Conservation (phyloP, 495 filamentous ascomycete genomes). For the Pyrenula massariospora region DNA sequence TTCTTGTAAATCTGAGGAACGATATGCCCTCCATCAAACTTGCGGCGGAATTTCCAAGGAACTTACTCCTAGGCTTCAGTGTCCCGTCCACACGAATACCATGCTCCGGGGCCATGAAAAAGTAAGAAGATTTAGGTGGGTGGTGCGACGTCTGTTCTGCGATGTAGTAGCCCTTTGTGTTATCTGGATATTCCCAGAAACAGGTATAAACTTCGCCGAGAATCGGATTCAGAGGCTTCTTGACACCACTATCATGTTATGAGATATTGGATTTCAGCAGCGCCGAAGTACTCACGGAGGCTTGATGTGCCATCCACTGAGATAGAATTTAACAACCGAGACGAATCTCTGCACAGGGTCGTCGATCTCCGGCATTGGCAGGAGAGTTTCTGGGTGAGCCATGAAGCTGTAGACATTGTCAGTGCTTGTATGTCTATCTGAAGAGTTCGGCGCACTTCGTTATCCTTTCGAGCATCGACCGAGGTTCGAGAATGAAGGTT, state of each 20-base stretch:
- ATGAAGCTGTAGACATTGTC: slow-evolving; percentile 62
- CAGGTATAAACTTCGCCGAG: slow-evolving; percentile 91
- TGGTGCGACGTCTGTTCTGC: slow-evolving; percentile 95
- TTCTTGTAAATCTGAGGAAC: slow-evolving; percentile 72
- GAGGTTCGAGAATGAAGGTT: slow-evolving; percentile 95
- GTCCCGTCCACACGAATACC: slow-evolving; percentile 92
- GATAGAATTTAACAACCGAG: slow-evolving; percentile 91
- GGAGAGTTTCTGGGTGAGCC: slow-evolving; percentile 93
- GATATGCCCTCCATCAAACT: slow-evolving; percentile 97
- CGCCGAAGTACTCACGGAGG: slow-evolving; percentile 57
- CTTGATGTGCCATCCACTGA: slow-evolving; percentile 98
- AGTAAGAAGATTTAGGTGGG: slow-evolving; percentile 96
- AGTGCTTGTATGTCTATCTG: neutral
- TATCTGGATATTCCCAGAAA: slow-evolving; percentile 87
- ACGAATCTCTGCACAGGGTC: slow-evolving; percentile 89
- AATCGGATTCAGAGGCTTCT: slow-evolving; percentile 96
- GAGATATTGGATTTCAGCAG: slow-evolving; percentile 10
- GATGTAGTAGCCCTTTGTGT: slow-evolving; percentile 85
- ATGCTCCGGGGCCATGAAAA: slow-evolving; percentile 95
- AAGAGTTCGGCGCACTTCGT: slow-evolving; percentile 60
- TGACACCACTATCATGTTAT: slow-evolving; percentile 61
- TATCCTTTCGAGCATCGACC: slow-evolving; percentile 96
- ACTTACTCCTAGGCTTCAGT: slow-evolving; percentile 91
- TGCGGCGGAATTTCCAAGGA: slow-evolving; percentile 92
- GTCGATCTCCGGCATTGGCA: slow-evolving; percentile 76